phyloP scores from a whole-genome alignment of 2,329 filamentous ascomycete genomes.

The Fonsecaea nubica region DNA sequence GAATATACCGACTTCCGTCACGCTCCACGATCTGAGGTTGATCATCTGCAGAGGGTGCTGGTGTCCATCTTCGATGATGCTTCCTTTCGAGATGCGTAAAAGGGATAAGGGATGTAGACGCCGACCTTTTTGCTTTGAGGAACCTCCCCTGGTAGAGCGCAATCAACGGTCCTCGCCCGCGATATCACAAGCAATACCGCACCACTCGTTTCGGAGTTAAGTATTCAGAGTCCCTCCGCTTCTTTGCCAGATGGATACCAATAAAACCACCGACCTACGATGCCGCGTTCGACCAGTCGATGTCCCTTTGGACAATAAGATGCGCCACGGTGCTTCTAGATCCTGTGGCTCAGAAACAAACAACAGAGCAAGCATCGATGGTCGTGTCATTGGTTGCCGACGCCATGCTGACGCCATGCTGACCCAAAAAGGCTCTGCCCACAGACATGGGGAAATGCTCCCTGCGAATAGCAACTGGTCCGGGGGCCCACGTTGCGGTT shows the following conservation, averaged over 20 bases:
- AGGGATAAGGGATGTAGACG: not conserved
- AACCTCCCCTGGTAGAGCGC: not conserved
- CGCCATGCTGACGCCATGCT: slow-evolving; percentile 45
- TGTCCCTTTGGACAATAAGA: slow-evolving; percentile 43
- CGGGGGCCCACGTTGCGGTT: slow-evolving; percentile 53
- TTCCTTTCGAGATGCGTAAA: not conserved
- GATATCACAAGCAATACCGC: not conserved
- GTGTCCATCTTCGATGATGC: not conserved
- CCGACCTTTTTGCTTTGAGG: not conserved
- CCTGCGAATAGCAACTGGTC: slow-evolving; percentile 51
- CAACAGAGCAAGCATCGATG: slow-evolving; percentile 45
- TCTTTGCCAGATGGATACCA: slow-evolving; percentile 47
- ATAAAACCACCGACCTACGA: slow-evolving; percentile 51
- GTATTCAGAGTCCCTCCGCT: slow-evolving; percentile 41
- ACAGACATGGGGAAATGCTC: slow-evolving; percentile 47
- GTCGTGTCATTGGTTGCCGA: slow-evolving; percentile 46
- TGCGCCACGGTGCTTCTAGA: slow-evolving; percentile 46
- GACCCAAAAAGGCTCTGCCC: slow-evolving; percentile 43
- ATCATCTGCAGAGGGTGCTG: not conserved
- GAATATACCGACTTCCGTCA: not conserved
- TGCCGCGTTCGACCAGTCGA: slow-evolving; percentile 43
- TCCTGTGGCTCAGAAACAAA: slow-evolving; percentile 47
- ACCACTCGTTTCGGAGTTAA: not conserved
- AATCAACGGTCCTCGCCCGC: not conserved
- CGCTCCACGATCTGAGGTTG: not conserved